Evolutionary conservation across 495 filamentous ascomycete genomes (phyloP).

Genomic region (Copromyces sp.): DNA sequence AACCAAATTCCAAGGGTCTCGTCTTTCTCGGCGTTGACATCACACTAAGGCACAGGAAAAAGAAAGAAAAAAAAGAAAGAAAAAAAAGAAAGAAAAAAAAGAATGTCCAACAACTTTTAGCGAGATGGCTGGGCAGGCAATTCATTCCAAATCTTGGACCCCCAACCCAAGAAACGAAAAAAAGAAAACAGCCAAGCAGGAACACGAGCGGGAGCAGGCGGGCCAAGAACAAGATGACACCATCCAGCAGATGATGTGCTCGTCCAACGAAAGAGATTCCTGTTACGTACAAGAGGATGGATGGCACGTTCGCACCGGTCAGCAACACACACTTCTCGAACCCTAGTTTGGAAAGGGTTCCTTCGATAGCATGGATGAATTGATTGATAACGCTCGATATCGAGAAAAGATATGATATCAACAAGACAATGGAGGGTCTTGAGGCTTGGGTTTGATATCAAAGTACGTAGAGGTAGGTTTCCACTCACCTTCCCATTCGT

Average conservation of each 20-base stretch:
- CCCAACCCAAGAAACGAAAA: background rate
- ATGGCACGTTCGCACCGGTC: background rate
- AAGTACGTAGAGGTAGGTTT: no score
- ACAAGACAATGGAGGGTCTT: no score
- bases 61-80: background rate
- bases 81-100: background rate
- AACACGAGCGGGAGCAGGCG: background rate
- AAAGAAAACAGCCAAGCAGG: background rate
- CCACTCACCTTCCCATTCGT: no score
- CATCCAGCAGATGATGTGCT: background rate
- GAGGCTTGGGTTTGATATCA: no score
- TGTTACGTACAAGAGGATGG: background rate
- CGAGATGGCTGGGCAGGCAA: background rate
- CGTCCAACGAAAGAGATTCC: background rate
- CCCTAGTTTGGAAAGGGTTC: no score
- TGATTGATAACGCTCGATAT: no score
- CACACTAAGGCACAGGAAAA: background rate
- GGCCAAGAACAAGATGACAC: background rate
- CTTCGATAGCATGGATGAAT: no score
- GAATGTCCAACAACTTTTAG: background rate
- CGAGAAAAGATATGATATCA: no score
- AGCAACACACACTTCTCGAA: no score
- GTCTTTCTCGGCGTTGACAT: background rate
- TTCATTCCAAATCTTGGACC: no score
- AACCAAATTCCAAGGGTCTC: background rate